Percentiles rank a stretch among this genome's conserved stretches.
These are phyloP conservation scores for Aspergillus homomorphus DNA, from an alignment of 495 filamentous ascomycete species.

Conservation along the genomic window DNA sequence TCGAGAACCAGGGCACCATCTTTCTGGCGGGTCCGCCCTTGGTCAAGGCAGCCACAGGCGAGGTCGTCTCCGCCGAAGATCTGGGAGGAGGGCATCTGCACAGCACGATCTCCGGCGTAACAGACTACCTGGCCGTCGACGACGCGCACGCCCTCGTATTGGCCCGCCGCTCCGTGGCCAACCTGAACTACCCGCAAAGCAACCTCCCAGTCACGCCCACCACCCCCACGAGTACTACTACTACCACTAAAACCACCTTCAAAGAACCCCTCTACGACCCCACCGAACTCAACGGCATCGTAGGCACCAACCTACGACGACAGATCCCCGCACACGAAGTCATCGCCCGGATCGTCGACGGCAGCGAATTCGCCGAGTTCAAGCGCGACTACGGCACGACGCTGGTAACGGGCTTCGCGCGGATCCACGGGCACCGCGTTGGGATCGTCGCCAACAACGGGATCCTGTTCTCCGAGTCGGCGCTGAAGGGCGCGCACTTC, in stretches of 20 bases:
- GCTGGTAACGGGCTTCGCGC: conserved; percentile 88
- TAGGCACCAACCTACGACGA: conserved; percentile 80
- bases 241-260: conserved; percentile 18
- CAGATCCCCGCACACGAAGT: conserved; percentile 85
- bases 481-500: conserved; percentile 95
- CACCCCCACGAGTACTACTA: conserved; percentile 2
- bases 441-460: conserved; percentile 97
- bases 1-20: conserved; percentile 90
- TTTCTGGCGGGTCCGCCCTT: conserved; percentile 94
- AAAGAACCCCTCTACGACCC: conserved; percentile 80
- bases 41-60: conserved; percentile 94
- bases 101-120: conserved; percentile 87
- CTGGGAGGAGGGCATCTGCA: conserved; percentile 93
- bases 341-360: conserved; percentile 92
- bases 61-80: conserved; percentile 88
- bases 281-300: conserved; percentile 80
- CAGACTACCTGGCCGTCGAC: conserved; percentile 92
- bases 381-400: conserved; percentile 89
- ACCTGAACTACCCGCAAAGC: conserved; percentile 76
- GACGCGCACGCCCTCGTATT: conserved; percentile 92
- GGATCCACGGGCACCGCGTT: conserved; percentile 85
- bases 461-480: conserved; percentile 88
- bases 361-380: conserved; percentile 87
- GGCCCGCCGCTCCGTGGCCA: conserved; percentile 76
- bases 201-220: conserved; percentile 22